A percentile compares a stretch with the other conserved stretches of the same genome.
Evolutionary conservation across 345 rosid genomes (phyloP).

Genomic region (Linum trigynum): DNA sequence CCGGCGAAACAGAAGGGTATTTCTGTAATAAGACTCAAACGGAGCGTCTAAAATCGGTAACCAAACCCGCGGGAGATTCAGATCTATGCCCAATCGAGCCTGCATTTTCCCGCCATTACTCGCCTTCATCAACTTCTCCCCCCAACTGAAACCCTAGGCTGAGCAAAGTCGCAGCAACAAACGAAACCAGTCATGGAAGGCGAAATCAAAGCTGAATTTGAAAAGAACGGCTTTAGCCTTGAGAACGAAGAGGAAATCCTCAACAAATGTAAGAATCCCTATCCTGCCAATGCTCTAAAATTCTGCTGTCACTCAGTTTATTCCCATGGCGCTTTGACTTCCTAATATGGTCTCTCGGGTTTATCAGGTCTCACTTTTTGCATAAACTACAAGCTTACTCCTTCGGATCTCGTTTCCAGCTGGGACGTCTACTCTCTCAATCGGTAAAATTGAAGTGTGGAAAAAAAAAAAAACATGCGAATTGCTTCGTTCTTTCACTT

Average conservation of each 20-base stretch:
- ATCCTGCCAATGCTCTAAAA: neutral
- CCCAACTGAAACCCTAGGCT: slow-evolving; percentile 31
- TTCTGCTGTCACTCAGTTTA: neutral
- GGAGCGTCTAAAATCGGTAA: no score
- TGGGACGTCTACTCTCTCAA: slow-evolving; percentile 90
- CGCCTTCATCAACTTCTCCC: slow-evolving; percentile 10
- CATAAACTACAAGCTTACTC: slow-evolving; percentile 54
- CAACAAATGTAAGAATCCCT: slow-evolving; percentile 38
- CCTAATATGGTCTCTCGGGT: neutral
- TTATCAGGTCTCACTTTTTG: slow-evolving; percentile 62
- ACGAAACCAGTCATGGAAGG: slow-evolving; percentile 40
- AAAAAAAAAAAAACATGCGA: no score
- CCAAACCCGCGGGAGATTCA: neutral
- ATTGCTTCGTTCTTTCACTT: no score
- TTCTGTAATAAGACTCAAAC: no score
- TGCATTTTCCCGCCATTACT: slow-evolving; percentile 50
- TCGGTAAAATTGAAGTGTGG: no score
- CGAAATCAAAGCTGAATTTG: slow-evolving; percentile 60
- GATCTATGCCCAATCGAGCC: neutral
- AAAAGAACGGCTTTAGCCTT: slow-evolving; percentile 43
- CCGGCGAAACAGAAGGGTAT: no score
- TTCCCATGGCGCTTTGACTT: neutral
- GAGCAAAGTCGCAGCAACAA: slow-evolving; percentile 15
- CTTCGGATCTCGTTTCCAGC: slow-evolving; percentile 77
- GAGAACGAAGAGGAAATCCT: slow-evolving; percentile 61